phyloP scores from a whole-genome alignment of 331 rosid genomes.

The Quercus tomentella region DNA sequence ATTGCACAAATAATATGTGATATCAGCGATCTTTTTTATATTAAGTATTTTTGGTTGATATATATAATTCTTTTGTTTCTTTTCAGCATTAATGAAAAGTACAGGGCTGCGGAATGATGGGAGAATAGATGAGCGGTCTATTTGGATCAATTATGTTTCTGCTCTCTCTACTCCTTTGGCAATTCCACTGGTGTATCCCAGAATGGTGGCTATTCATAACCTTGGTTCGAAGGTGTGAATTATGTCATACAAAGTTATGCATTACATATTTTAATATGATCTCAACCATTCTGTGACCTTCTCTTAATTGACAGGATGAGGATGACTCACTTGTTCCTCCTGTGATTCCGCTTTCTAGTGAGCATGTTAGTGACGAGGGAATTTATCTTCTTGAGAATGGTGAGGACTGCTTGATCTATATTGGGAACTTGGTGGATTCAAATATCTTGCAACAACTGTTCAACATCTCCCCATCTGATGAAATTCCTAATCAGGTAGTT shows the following conservation, averaged over 20 bases:
- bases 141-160: slow-evolving; percentile 81
- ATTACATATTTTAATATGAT: background rate
- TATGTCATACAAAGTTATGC: background rate
- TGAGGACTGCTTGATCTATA: slow-evolving; percentile 75
- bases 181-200: slow-evolving; percentile 92
- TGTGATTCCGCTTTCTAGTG: slow-evolving; percentile 83
- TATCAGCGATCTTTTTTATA: background rate
- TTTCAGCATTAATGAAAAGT: slow-evolving; percentile 88
- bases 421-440: slow-evolving; percentile 62
- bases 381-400: slow-evolving; percentile 98
- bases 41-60: slow-evolving; percentile 9
- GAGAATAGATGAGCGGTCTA: slow-evolving; percentile 82
- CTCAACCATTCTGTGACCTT: slow-evolving; percentile 8
- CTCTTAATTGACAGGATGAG: slow-evolving; percentile 54
- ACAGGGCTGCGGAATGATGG: slow-evolving; percentile 76
- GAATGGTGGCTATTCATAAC: slow-evolving; percentile 85
- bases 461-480: slow-evolving; percentile 61
- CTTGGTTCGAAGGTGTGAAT: slow-evolving; percentile 61
- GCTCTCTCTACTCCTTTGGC: slow-evolving; percentile 81
- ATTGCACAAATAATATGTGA: background rate
- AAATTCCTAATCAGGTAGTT: slow-evolving; percentile 76
- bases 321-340: slow-evolving; percentile 69
- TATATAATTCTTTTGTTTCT: slow-evolving; percentile 13
- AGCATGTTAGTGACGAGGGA: slow-evolving; percentile 73
- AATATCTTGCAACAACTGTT: slow-evolving; percentile 63